Base-by-base conservation (phyloP, 2,329 filamentous ascomycete genomes). In the Chaetomium sp. region DNA sequence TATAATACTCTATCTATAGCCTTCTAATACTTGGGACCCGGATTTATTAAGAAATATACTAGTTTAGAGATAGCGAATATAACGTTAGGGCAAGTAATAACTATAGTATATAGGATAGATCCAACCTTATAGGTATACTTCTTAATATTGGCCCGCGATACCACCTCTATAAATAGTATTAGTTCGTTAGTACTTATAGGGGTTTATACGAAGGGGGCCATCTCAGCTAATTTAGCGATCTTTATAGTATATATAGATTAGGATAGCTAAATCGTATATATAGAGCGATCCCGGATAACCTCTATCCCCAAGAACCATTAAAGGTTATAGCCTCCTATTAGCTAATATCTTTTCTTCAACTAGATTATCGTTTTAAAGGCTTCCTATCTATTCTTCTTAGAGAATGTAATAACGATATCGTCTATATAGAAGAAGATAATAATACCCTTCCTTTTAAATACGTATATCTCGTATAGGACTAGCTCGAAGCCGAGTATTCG, bases 341-440 rank as follows among this genome's bases (percentile, higher is more conserved):
- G 38, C 21, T 35, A 7, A 7, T 58, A 53, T 42, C 45, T 47
- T 29, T 9, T 21, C 1, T 3, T 9, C 12, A 58, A 25, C 19
- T 49, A 13, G 2, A 7, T 8, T 2, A 58, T 27, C 3, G 35
- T 56, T 35, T 21, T 6, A 21, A 27, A 19, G n/a, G n/a, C 29
- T 35, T 60, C 21, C 19, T 35, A 0, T 23, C 13, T 47, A 8
- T 27, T 27, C 5, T 45, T 16, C 23, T 57, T 21, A 2, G 16
- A 3, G 19, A 27, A 57, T 5, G 25, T 12, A 25, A 57, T 57
- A 10, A 57, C 38, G 12, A 71, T 71, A 53, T 71, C 57, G 53
- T 71, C 62, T n/a, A 70, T 50, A 33, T 57, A 57, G 33, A 57
- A 57, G 54, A 57, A 57, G 54, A 57, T 57, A 21, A 57, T 42